Base-by-base conservation (phyloP, 331 rosid genomes). In the Erythrophleum ivorense region DNA sequence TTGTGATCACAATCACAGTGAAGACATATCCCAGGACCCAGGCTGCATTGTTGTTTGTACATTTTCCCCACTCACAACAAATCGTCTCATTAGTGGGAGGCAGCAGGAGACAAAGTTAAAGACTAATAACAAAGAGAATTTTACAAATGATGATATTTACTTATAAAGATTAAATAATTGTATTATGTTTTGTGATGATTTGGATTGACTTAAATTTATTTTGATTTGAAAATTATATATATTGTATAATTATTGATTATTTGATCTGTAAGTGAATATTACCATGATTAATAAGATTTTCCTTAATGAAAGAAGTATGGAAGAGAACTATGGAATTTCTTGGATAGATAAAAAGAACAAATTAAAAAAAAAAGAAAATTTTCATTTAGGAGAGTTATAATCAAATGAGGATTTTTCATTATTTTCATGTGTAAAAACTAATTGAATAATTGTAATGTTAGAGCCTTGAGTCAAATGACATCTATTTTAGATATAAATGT, bases 41-140 rank as follows among this genome's bases (percentile, higher is more conserved):
- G 9, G 71, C 54, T 71, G 62, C 55, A 34, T 85, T 86, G 78
- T 52, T 85, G 69, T 79, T 73, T 29, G 83, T 73, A 65, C 82
- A 77, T 64, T 78, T 36, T 53, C 52, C 80, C 67, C 70, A 62
- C 19, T 24, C 29, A 24, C 29, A 24, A 24, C 29, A 24, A 24
- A 24, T 72, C 81, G 69, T 7, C 40, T 36, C 40, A 36, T 36
- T 36, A 36, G 5, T 36, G 40, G 40, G 40, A 43, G 48, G 9
- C 48, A 43, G 9, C 48, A 43, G 3, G 48, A 43, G 52, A 36
- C 40, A 36, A n/a, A n/a, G 40, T 36, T 36, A 2, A 36, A 2
- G 1, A 36, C 5, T 36, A 36, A 1, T 49, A 49, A 49, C 12
- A 49, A 49, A 11, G 54, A 38, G 43, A 16, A 14, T 65, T 65